Percentiles rank a stretch among this genome's conserved stretches.
Conservation (phyloP, 352 stramenopile genomes). For the Globisporangium mamillatum region DNA sequence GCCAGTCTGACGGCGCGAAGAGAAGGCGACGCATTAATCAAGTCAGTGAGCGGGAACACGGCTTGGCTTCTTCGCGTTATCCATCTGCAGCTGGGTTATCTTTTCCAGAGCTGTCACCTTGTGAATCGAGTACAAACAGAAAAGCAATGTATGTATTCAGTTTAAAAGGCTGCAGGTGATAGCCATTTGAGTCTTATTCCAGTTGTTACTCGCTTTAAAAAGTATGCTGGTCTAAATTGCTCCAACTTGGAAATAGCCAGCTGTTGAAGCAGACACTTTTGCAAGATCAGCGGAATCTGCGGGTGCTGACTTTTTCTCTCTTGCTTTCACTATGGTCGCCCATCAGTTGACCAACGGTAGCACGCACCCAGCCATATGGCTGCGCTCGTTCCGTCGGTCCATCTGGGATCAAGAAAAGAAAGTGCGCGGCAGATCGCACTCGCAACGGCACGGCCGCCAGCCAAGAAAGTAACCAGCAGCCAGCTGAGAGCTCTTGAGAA, state of each 20-base stretch:
- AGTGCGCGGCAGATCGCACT: background rate
- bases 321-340: background rate
- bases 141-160: background rate
- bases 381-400: constrained; percentile 9
- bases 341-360: background rate
- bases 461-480: background rate
- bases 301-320: background rate
- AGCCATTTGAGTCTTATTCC: background rate
- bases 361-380: constrained; percentile 13
- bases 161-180: background rate
- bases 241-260: background rate
- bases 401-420: constrained; percentile 8
- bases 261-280: background rate
- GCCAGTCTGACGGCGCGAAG: constrained; percentile 2
- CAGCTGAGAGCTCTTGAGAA: background rate
- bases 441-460: background rate
- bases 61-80: constrained; percentile 10
- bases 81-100: background rate
- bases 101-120: background rate
- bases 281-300: constrained; percentile 7
- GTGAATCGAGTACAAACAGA: background rate
- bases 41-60: constrained; percentile 7
- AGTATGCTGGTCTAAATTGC: background rate
- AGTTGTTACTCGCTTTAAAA: background rate
- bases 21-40: constrained; percentile 3